phyloP scores from a whole-genome alignment of 805 yeast species.

The Wickerhamomyces alni region DNA sequence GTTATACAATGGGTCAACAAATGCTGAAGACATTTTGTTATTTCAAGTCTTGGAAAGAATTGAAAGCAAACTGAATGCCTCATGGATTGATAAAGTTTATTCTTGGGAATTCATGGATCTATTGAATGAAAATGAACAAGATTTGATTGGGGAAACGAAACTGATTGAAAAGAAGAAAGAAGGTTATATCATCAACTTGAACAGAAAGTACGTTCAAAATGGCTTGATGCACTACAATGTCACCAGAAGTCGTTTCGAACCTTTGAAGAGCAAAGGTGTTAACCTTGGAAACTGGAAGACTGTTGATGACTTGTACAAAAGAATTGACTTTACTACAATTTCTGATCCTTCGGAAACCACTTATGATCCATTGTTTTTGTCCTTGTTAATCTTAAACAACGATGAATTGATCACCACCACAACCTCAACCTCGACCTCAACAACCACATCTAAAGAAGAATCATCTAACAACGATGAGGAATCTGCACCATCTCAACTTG shows the following conservation, averaged over 20 bases:
- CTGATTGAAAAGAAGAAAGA: slow-evolving; percentile 40
- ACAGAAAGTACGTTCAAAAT: slow-evolving; percentile 42
- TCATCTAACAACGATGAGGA: slow-evolving; percentile 17
- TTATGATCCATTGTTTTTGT: slow-evolving; percentile 70
- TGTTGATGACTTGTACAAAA: slow-evolving; percentile 25
- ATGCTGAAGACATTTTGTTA: slow-evolving; percentile 57
- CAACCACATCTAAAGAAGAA: slow-evolving; percentile 13
- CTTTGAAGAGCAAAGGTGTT: slow-evolving; percentile 1
- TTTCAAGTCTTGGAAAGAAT: slow-evolving; percentile 48
- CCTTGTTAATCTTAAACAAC: slow-evolving; percentile 56
- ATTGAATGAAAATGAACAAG: slow-evolving; percentile 34
- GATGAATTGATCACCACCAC: slow-evolving; percentile 48
- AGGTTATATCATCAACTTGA: slow-evolving; percentile 45
- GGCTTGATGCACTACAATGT: slow-evolving; percentile 35
- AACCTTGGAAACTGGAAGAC: slow-evolving; percentile 20
- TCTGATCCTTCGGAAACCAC: slow-evolving; percentile 23
- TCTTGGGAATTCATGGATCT: slow-evolving; percentile 59
- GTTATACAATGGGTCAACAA: slow-evolving; percentile 57
- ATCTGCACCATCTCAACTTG: slow-evolving; percentile 8
- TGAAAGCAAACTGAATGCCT: slow-evolving; percentile 44
- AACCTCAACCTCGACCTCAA: too few species aligned
- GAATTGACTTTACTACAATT: slow-evolving; percentile 13
- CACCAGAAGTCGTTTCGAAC: slow-evolving; percentile 26
- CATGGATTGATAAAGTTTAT: slow-evolving; percentile 62
- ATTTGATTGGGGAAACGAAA: slow-evolving; percentile 40